Conservation (phyloP, 2,329 filamentous ascomycete species). For the Calonectria montana region DNA sequence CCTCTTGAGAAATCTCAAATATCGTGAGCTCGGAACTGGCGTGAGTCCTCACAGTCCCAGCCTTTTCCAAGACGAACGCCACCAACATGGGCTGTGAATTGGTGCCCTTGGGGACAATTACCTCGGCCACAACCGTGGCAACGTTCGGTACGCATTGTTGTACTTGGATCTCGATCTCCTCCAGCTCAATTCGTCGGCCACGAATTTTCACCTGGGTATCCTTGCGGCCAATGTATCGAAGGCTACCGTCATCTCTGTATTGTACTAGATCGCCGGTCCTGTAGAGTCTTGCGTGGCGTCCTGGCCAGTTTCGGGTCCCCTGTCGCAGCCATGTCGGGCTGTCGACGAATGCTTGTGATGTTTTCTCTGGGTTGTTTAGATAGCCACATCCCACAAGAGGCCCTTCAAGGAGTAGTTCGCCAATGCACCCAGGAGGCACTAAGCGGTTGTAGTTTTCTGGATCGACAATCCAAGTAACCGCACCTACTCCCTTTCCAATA, state of each 20-base stretch:
- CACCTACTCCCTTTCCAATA: slow-evolving; percentile 16
- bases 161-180: slow-evolving; percentile 18
- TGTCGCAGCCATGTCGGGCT: slow-evolving; percentile 50
- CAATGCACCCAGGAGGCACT: slow-evolving; percentile 42
- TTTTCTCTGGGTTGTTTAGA: slow-evolving; percentile 49
- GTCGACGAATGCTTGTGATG: slow-evolving; percentile 45
- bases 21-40: background rate
- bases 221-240: slow-evolving; percentile 47
- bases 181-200: slow-evolving; percentile 24
- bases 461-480: slow-evolving; percentile 39
- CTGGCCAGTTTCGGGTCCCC: background rate
- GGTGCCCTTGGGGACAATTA: background rate
- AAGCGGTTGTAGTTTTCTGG: slow-evolving; percentile 33
- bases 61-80: background rate
- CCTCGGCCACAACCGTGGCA: background rate
- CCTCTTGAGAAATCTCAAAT: background rate
- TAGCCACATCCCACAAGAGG: slow-evolving; percentile 63
- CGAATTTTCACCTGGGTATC: slow-evolving; percentile 28
- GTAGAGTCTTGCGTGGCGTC: slow-evolving; percentile 46
- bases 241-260: slow-evolving; percentile 52
- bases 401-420: slow-evolving; percentile 59
- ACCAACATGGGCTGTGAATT: background rate
- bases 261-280: slow-evolving; percentile 60
- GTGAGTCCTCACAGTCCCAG: background rate
- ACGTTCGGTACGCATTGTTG: background rate